A percentile compares a stretch with the other conserved stretches of the same genome.
Conservation (phyloP, 1,284 basidiomycete species). For the Acaromyces ingoldii region DNA sequence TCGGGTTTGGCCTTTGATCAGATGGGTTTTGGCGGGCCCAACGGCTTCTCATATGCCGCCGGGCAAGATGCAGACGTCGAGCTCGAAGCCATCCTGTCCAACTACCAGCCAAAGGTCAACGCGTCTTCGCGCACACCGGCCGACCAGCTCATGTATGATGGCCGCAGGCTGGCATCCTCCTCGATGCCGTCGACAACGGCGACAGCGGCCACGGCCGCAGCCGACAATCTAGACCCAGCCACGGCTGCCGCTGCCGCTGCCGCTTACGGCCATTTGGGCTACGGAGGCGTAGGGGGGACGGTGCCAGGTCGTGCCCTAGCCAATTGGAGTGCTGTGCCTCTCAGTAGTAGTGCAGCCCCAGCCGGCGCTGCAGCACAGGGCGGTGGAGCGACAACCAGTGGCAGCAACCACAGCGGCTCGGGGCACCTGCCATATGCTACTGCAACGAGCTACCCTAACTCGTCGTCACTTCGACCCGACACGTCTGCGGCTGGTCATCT, state of each 20-base stretch:
- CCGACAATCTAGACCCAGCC: constrained; percentile 10
- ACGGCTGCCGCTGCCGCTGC: constrained; percentile 27
- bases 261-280: constrained; percentile 28
- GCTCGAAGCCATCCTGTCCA: not conserved
- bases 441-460: no score
- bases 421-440: no score
- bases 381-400: not conserved
- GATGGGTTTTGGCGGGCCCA: no score
- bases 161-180: constrained; percentile 10
- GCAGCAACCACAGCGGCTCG: no score
- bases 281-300: not conserved
- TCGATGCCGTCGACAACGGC: constrained; percentile 7
- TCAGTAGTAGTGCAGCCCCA: not conserved
- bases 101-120: constrained; percentile 4
- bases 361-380: not conserved
- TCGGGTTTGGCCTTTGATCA: no score
- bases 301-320: no score
- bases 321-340: not conserved
- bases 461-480: no score
- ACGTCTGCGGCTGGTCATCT: no score
- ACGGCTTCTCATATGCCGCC: no score
- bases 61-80: not conserved
- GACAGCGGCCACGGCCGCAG: not conserved
- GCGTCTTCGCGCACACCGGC: not conserved
- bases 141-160: constrained; percentile 1